phyloP scores from a whole-genome alignment of 140 eudicot species.

The Stevia rebaudiana region DNA sequence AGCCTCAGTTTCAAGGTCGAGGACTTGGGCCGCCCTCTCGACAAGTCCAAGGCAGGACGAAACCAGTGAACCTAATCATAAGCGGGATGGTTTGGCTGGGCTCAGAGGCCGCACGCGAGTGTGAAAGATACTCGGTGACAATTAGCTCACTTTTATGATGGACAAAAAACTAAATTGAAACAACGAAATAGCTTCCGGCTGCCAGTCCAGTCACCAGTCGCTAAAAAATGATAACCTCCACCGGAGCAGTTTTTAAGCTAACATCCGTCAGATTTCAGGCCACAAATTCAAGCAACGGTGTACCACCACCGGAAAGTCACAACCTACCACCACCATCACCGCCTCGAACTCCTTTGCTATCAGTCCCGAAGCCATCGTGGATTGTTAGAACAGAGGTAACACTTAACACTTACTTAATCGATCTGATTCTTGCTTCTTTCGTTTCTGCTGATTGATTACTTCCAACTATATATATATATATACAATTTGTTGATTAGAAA shows the following conservation, averaged over 20 bases:
- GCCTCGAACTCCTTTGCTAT: slow-evolving; percentile 37
- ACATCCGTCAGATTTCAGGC: slow-evolving; percentile 30
- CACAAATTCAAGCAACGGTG: slow-evolving; percentile 31
- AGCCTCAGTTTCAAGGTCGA: too few relatives aligned
- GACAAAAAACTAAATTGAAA: not conserved
- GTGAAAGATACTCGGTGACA: too few relatives aligned
- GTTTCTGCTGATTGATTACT: not conserved
- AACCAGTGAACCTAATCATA: too few relatives aligned
- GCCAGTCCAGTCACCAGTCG: not conserved
- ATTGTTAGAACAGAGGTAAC: slow-evolving; percentile 66
- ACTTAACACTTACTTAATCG: not conserved
- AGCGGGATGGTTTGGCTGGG: too few relatives aligned
- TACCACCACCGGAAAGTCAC: slow-evolving; percentile 34
- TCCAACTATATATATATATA: not conserved
- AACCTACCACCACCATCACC: slow-evolving; percentile 24
- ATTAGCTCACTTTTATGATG: not conserved
- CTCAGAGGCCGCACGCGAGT: too few relatives aligned
- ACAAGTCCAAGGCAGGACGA: too few relatives aligned
- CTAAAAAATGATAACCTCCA: slow-evolving; percentile 25
- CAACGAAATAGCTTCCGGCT: not conserved
- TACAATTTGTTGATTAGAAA: not conserved
- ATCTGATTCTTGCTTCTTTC: not conserved
- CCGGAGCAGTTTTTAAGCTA: slow-evolving; percentile 11
- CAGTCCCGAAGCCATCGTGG: slow-evolving; percentile 59
- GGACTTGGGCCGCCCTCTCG: too few relatives aligned